These are phyloP conservation scores for Handroanthus guayacan DNA, from an alignment of 257 asterid species.

Conservation along the genomic window DNA sequence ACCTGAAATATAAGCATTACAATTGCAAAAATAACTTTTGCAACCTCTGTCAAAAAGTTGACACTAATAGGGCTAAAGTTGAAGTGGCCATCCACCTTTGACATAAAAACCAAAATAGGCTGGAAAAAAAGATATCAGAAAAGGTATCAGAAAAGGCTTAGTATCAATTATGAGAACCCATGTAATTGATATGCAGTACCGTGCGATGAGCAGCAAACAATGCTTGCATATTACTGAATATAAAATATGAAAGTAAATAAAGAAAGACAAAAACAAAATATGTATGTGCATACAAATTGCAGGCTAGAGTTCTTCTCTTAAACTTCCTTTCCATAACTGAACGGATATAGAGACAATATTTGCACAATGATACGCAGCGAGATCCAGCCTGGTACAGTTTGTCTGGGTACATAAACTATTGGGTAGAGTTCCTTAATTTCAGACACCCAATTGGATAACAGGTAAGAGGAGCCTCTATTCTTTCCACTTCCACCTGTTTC, in stretches of 20 bases:
- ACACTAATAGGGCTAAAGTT: slow-evolving; percentile 96
- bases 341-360: not conserved
- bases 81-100: slow-evolving; percentile 96
- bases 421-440: slow-evolving; percentile 2
- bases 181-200: slow-evolving; percentile 30
- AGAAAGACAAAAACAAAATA: not conserved
- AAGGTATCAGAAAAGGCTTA: slow-evolving; percentile 28
- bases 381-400: not conserved
- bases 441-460: not conserved
- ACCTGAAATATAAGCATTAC: slow-evolving; percentile 94
- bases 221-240: slow-evolving; percentile 1
- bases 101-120: slow-evolving; percentile 95
- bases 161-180: slow-evolving; percentile 26
- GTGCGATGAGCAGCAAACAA: too few relatives aligned
- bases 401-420: not conserved
- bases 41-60: slow-evolving; percentile 88
- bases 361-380: not conserved
- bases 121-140: slow-evolving; percentile 45
- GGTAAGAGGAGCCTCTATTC: not conserved
- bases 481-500: not conserved
- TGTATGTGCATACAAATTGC: slow-evolving; percentile 2
- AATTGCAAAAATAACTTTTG: slow-evolving; percentile 85
- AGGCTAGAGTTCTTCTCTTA: not conserved
- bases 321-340: not conserved
- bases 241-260: not conserved